A percentile compares a stretch with the other conserved stretches of the same genome.
phyloP scores from a whole-genome alignment of 1,139 yeast species.

The Candida buenavistaensis region DNA sequence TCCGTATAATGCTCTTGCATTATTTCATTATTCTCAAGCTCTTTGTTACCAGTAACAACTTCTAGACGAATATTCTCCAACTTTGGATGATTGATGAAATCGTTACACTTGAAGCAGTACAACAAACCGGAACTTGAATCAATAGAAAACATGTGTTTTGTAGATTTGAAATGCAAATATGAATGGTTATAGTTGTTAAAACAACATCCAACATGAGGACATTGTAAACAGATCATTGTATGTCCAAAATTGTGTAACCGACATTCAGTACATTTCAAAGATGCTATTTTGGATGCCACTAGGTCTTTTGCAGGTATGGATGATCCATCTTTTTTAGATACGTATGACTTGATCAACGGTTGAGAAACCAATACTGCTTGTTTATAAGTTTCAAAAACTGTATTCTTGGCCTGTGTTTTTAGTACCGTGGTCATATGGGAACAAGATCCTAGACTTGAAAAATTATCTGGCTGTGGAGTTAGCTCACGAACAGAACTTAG shows the following conservation, averaged over 20 bases:
- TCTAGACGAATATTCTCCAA: slow-evolving; percentile 53
- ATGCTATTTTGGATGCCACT: slow-evolving; percentile 37
- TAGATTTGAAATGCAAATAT: slow-evolving; percentile 55
- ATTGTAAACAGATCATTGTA: slow-evolving; percentile 73
- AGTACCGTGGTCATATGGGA: slow-evolving; percentile 55
- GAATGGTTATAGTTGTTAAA: slow-evolving; percentile 49
- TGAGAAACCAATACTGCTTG: slow-evolving; percentile 55
- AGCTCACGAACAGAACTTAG: slow-evolving; percentile 6
- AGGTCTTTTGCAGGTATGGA: slow-evolving; percentile 32
- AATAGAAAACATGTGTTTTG: slow-evolving; percentile 75
- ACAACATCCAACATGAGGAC: slow-evolving; percentile 81
- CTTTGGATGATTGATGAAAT: slow-evolving; percentile 61
- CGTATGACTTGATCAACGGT: slow-evolving; percentile 24
- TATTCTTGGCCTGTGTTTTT: slow-evolving; percentile 53
- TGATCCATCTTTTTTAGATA: slow-evolving; percentile 32
- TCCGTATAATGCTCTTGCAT: slow-evolving; percentile 21
- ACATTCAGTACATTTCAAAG: slow-evolving; percentile 55
- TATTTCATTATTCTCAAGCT: slow-evolving; percentile 16
- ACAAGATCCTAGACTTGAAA: slow-evolving; percentile 45
- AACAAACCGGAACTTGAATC: slow-evolving; percentile 59
- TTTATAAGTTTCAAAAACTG: slow-evolving; percentile 56
- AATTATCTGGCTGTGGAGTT: slow-evolving; percentile 22
- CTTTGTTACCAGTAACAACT: slow-evolving; percentile 14
- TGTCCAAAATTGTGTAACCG: slow-evolving; percentile 45
- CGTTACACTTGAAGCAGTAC: slow-evolving; percentile 77